Percentiles rank a stretch among this genome's conserved stretches.
Conservation (phyloP, 345 rosid species). For the Lagerstroemia speciosa region DNA sequence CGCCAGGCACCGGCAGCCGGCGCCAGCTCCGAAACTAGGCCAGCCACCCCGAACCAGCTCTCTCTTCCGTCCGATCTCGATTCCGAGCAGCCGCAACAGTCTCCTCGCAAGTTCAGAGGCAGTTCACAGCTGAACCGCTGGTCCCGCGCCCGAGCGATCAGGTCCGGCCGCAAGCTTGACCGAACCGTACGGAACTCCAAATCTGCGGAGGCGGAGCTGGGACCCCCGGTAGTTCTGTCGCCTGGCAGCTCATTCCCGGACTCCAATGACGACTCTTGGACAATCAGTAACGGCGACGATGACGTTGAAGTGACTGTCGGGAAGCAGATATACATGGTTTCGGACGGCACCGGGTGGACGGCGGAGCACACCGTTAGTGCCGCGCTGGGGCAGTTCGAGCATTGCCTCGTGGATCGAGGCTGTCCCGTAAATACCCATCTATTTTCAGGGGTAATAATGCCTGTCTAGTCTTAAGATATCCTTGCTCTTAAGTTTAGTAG, state of each 20-base stretch:
- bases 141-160: slow-evolving; percentile 71
- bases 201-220: slow-evolving; percentile 7
- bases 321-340: slow-evolving; percentile 72
- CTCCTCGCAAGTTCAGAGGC: slow-evolving; percentile 39
- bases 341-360: slow-evolving; percentile 99
- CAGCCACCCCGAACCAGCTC: slow-evolving; percentile 1
- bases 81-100: slow-evolving; percentile 23
- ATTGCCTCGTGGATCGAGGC: slow-evolving; percentile 79
- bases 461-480: not conserved
- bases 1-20: slow-evolving; percentile 19
- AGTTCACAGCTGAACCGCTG: slow-evolving; percentile 78
- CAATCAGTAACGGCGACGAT: slow-evolving; percentile 16
- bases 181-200: slow-evolving; percentile 23
- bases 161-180: slow-evolving; percentile 61
- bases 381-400: slow-evolving; percentile 83
- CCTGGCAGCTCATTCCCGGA: slow-evolving; percentile 12
- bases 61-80: slow-evolving; percentile 13
- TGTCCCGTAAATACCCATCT: slow-evolving; percentile 88
- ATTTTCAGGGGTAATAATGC: slow-evolving; percentile 66
- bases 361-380: slow-evolving; percentile 81
- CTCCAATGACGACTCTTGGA: slow-evolving; percentile 14
- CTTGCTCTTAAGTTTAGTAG: too few relatives aligned
- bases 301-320: slow-evolving; percentile 24
- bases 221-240: slow-evolving; percentile 15
- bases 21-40: slow-evolving; percentile 11